Evolutionary conservation across 495 filamentous ascomycete species (phyloP), one percentile per base, ranked within the genome.

Genomic region (Annulohypoxylon moriforme): DNA sequence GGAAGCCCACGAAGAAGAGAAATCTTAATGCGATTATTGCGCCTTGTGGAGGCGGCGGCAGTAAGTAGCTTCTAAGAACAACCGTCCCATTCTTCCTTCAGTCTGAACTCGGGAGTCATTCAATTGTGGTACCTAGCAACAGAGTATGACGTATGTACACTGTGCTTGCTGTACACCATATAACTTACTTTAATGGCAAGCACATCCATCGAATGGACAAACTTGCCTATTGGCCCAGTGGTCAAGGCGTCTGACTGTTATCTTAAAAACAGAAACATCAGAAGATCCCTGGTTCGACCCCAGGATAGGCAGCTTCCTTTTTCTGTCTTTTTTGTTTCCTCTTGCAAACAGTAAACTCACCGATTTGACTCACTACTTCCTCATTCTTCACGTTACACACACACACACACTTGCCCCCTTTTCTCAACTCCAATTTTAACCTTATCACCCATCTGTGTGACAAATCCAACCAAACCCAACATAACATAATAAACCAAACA

Each of bases 41-140:
- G 1, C 94, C 94, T 3, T 88, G 92, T 76, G 94, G 94, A 6
- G 95, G 96, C 18, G 96, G 96, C 4, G 96, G 96, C 8, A 78
- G 69, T 72, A 60, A 64, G 69, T 72, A 25, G 20, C 34, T 9
- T 1, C 11, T 58, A 24, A 20, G n/a, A 14, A 25, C 18, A 25
- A 13, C 22, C 31, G n/a, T 25, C 25, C 14, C 33, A 11, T 57
- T 25, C n/a, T 6, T 7, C 14, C 8, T 24, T 49, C 20, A 4
- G 9, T 49, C 46, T 13, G 40, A 44, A 44, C 3, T 49, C 10
- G 4, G 16, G 42, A 24, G 42, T 13, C 38, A 42, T 42, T 16
- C 14, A 16, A 16, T 42, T 42, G 38, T 13, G 13, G 6, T 18
- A 29, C 27, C 27, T 6, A 2, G 3, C 27, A 6, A n/a, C n/a